Conservation (phyloP, 225 moss, liverwort and hornwort genomes). For the Marchantia paleacea region DNA sequence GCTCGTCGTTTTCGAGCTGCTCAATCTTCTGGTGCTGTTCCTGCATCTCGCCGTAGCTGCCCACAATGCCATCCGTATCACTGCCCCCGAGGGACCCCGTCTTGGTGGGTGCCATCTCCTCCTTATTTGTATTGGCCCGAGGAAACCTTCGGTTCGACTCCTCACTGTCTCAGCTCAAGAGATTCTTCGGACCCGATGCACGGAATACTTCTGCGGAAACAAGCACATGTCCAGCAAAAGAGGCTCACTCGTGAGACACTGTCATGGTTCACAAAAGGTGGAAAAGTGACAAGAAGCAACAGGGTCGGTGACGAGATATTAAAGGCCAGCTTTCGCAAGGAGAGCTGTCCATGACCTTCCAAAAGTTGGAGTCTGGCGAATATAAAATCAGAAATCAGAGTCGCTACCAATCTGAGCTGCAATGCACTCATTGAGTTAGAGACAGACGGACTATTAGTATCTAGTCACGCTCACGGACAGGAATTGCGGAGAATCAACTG, state of each 20-base stretch:
- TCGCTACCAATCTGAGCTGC: neutral
- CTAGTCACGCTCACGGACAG: neutral
- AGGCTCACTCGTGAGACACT: neutral
- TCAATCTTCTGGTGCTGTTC: constrained; percentile 72
- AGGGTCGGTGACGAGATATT: too few species aligned
- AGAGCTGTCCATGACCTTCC: too few species aligned
- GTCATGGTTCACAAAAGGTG: neutral
- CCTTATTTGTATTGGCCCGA: neutral
- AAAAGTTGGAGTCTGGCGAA: too few species aligned
- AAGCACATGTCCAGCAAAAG: neutral
- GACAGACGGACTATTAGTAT: neutral
- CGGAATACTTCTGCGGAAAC: neutral
- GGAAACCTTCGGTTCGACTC: neutral
- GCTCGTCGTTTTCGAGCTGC: constrained; percentile 40
- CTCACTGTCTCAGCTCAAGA: neutral
- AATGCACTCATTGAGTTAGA: neutral
- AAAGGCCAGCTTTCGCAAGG: too few species aligned
- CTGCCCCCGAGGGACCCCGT: constrained; percentile 13
- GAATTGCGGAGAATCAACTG: neutral
- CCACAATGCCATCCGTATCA: constrained; percentile 39
- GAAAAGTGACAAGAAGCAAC: neutral
- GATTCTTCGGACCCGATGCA: neutral
- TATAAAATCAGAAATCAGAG: too few species aligned
- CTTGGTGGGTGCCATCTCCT: constrained; percentile 35
- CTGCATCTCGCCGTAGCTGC: constrained; percentile 77